Evolutionary conservation across 371 early-diverging fungal genomes (phyloP), one percentile per base, ranked within the genome.

Genomic region (Gilbertella persicaria): DNA sequence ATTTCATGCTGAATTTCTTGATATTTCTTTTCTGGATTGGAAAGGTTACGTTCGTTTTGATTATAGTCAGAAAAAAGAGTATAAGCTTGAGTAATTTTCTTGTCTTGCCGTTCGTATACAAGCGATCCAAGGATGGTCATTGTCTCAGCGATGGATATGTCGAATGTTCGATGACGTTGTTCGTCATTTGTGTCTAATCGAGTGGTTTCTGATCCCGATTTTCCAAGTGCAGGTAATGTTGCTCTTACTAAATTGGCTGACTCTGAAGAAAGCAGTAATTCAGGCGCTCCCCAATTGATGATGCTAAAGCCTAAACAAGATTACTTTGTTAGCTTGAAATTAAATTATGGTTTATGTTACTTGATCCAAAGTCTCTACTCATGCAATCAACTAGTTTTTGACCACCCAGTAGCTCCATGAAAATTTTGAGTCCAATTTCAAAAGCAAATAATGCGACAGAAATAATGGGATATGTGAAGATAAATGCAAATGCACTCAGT

Each of bases 61-160:
- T 51, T 21, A 6, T 43, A 49, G 9, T 56, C 37, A 0, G 33
- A 12, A 17, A 28, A 20, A 20, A 26, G 26, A 12, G 28, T 55
- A 17, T 43, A 59, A 0, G 78, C 80, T 24, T 67, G 36, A 23
- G 59, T 59, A 12, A 78, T 70, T 8, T 69, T 58, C 8, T 59
- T 57, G 17, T 70, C 76, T n/a, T 76, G 65, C 3, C 80, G 67
- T 42, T 80, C 75, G 33, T 80, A 80, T 7, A 74, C 60, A 19
- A 78, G 50, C 9, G 71, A 44, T 5, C 67, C 55, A 12, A 71
- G 40, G 6, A 67, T 23, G 6, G 58, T 47, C 45, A 62, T 41
- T 0, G 62, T 60, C 45, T 71, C 57, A 6, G 71, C 71, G n/a
- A 67, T 64, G 1, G 62, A 59, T 3, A 71, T 28, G 45, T 71